Evolutionary conservation across 495 filamentous ascomycete genomes (phyloP).

Genomic region (Diplogelasinospora grovesii): DNA sequence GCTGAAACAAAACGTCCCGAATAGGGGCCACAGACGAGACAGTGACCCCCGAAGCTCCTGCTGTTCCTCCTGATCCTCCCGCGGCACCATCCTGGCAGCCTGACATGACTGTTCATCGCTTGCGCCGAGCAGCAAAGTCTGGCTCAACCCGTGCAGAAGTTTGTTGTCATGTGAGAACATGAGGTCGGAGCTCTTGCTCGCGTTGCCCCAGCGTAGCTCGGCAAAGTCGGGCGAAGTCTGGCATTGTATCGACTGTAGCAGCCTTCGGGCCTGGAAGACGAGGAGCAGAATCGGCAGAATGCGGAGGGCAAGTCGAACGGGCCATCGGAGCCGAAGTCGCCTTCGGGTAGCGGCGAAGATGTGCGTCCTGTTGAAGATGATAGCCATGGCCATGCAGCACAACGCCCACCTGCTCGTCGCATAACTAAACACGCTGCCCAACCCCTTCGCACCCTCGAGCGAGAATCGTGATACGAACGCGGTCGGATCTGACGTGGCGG

Average conservation of each 20-base stretch:
- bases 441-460: slow-evolving; percentile 44
- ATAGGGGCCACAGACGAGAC: slow-evolving; percentile 80
- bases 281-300: slow-evolving; percentile 72
- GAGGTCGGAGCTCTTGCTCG: slow-evolving; percentile 56
- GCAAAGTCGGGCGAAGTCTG: slow-evolving; percentile 80
- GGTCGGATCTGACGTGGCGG: slow-evolving; percentile 30
- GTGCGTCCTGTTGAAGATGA: slow-evolving; percentile 84
- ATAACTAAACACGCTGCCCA: slow-evolving; percentile 89
- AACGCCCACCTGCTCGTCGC: slow-evolving; percentile 92
- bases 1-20: slow-evolving; percentile 70
- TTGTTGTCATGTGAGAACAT: slow-evolving; percentile 68
- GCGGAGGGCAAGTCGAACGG: slow-evolving; percentile 64
- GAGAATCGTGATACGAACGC: slow-evolving; percentile 41
- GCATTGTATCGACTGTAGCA: slow-evolving; percentile 84
- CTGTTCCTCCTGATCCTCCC: slow-evolving; percentile 28
- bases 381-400: slow-evolving; percentile 72
- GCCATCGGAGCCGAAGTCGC: slow-evolving; percentile 63
- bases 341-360: slow-evolving; percentile 87
- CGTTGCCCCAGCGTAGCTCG: slow-evolving; percentile 63
- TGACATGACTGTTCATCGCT: slow-evolving; percentile 64
- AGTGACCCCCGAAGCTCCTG: slow-evolving; percentile 64
- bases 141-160: slow-evolving; percentile 63
- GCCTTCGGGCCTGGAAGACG: slow-evolving; percentile 52
- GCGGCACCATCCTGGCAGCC: slow-evolving; percentile 62
- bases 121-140: slow-evolving; percentile 59